These are phyloP conservation scores for Colletotrichum somersetense DNA, from an alignment of 2,329 filamentous ascomycete genomes.

Conservation along the genomic window DNA sequence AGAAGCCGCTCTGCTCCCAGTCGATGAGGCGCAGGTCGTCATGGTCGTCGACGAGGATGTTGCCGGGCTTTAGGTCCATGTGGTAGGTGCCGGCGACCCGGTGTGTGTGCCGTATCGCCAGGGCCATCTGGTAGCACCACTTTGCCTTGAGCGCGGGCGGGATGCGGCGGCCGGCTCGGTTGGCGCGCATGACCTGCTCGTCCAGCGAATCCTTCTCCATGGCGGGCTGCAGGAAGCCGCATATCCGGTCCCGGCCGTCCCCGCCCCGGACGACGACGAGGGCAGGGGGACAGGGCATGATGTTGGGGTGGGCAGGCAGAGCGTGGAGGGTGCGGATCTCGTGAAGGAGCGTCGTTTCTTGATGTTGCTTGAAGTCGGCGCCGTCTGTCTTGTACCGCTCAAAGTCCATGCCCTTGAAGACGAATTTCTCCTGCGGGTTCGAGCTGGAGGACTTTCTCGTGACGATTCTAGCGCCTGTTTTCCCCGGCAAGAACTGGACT, in stretches of 20 bases:
- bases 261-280: conserved; percentile 34
- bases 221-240: conserved; percentile 43
- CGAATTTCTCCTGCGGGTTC: conserved; percentile 8
- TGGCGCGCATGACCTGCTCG: conserved; percentile 40
- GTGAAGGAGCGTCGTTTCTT: conserved; percentile 40
- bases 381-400: conserved; percentile 24
- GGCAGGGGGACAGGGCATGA: conserved; percentile 39
- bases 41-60: conserved; percentile 45
- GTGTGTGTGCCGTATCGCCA: conserved; percentile 44
- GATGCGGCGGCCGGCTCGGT: conserved; percentile 32
- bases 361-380: conserved; percentile 26
- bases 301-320: conserved; percentile 43
- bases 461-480: conserved; percentile 40
- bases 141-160: conserved; percentile 40
- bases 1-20: conserved; percentile 47
- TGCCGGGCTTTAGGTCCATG: conserved; percentile 50
- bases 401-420: conserved; percentile 43
- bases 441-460: background rate
- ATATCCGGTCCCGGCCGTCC: conserved; percentile 24
- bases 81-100: conserved; percentile 45
- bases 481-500: conserved; percentile 33
- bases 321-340: conserved; percentile 40
- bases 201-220: conserved; percentile 37
- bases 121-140: conserved; percentile 46
- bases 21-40: conserved; percentile 44